Conservation (phyloP, 108 stramenopile species). For the Asterionellopsis glacialis region DNA sequence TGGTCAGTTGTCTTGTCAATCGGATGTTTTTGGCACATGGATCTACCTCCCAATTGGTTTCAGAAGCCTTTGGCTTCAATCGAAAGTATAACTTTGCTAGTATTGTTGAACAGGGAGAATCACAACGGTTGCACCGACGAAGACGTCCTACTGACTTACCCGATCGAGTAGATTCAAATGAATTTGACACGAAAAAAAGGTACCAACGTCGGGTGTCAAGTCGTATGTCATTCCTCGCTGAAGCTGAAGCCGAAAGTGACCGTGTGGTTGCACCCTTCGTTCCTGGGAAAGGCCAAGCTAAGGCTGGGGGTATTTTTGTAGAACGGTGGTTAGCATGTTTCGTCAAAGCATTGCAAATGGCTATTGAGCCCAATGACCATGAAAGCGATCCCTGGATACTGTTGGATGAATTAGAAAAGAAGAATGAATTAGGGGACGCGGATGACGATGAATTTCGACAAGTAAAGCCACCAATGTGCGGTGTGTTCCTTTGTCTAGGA, state of each 20-base stretch:
- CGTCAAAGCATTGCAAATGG: slow-evolving; percentile 23
- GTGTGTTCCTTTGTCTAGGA: slow-evolving; percentile 41
- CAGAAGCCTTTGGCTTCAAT: slow-evolving; percentile 41
- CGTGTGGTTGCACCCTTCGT: neutral
- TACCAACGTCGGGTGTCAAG: too few species aligned
- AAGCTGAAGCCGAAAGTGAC: too few species aligned
- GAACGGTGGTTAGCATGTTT: slow-evolving; percentile 37
- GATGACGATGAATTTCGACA: too few species aligned
- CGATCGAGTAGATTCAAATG: neutral
- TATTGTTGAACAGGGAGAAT: slow-evolving; percentile 21
- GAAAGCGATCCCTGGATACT: too few species aligned
- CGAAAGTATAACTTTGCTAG: slow-evolving; percentile 36
- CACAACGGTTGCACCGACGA: slow-evolving; percentile 1
- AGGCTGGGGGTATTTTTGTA: slow-evolving; percentile 38
- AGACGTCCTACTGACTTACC: neutral
- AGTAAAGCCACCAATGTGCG: slow-evolving; percentile 5
- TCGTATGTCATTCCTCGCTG: too few species aligned
- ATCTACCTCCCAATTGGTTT: slow-evolving; percentile 38
- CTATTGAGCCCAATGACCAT: too few species aligned
- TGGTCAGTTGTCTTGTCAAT: slow-evolving; percentile 28
- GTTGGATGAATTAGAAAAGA: too few species aligned
- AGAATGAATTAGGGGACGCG: too few species aligned
- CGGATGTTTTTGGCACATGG: slow-evolving; percentile 50
- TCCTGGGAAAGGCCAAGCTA: slow-evolving; percentile 4
- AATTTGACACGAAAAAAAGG: neutral